phyloP scores from a whole-genome alignment of 2,329 filamentous ascomycete species.

The Beauveria rudraprayagi region DNA sequence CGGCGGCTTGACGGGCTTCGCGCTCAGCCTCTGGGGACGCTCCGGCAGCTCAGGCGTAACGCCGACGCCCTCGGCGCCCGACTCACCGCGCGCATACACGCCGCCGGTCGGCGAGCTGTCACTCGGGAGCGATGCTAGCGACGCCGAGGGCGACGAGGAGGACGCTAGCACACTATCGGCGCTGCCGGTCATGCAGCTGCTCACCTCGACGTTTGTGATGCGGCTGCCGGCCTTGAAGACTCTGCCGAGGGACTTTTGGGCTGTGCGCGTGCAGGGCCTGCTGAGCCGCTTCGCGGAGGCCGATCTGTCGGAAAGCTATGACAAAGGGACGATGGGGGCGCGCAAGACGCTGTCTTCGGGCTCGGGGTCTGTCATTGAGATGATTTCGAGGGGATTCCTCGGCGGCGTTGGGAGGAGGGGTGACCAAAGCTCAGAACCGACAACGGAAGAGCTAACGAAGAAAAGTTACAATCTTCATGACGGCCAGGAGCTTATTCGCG shows the following conservation, averaged over 20 bases:
- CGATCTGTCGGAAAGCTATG: constrained; percentile 72
- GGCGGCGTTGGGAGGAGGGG: constrained; percentile 38
- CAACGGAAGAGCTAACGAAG: constrained; percentile 13
- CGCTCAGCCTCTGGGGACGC: constrained; percentile 6
- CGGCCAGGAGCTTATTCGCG: constrained; percentile 51
- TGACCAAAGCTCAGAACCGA: constrained; percentile 7
- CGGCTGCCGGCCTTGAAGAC: constrained; percentile 58
- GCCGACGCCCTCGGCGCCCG: constrained; percentile 5
- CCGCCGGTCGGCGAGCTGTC: background rate
- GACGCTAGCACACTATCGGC: constrained; percentile 28
- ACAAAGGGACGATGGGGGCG: constrained; percentile 66
- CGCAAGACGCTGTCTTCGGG: constrained; percentile 69
- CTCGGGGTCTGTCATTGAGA: constrained; percentile 60
- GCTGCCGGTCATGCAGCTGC: constrained; percentile 58
- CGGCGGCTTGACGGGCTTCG: constrained; percentile 13
- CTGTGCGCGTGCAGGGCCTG: constrained; percentile 49
- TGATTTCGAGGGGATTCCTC: constrained; percentile 56
- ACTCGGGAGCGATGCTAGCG: constrained; percentile 12
- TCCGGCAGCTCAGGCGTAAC: background rate
- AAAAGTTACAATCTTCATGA: constrained; percentile 47
- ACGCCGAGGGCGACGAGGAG: constrained; percentile 19
- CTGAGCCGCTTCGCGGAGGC: constrained; percentile 56
- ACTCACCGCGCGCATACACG: background rate
- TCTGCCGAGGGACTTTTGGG: constrained; percentile 58
- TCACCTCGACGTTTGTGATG: constrained; percentile 58